Base-by-base conservation (phyloP, 305 asterid genomes). In the Fraxinus albicans region DNA sequence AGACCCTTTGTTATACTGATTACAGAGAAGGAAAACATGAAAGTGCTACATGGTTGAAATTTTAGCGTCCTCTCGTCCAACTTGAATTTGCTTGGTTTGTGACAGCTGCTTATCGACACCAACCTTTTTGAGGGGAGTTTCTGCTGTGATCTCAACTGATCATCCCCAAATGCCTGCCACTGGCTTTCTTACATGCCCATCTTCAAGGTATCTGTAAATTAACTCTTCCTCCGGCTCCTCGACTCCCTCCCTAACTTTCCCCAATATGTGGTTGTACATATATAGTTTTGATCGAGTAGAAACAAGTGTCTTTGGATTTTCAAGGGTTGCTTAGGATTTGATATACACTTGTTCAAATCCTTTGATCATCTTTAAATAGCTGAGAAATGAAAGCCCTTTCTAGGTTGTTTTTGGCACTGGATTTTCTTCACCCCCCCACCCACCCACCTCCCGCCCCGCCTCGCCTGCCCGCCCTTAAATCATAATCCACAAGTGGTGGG, bases 251-350 rank as follows among this genome's bases (percentile, higher is more conserved):
- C 70, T 4, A 27, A 67, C 74, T 69, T 29, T 69, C 84, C 87
- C 69, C 83, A 63, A 23, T 74, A 58, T 86, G 90, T 86, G 93
- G 88, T 8, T 38, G 95, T 94, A 93, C 91, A 89, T 89, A 90
- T 94, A 94, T 88, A 69, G 86, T 88, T 90, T 70, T 74, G 91
- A 91, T 87, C 87, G 89, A 82, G 86, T 88, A 79, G 77, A 86
- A 86, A 90, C 87, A 84, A 83, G 85, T 90, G 86, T 84, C 83
- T 85, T 83, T 87, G 91, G 77, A 85, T 82, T 83, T 29, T 70
- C 80, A 83, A 69, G 89, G 87, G 82, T 81, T 86, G 81, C 34
- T 65, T 2, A 65, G 73, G 35, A 65, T 65, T 63, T 23, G 73
- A 65, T 25, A 3, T 29, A 3, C 35, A 29, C 21, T 27, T 69